These are phyloP conservation scores for Termitomyces bulborhizus DNA, from an alignment of 768 basidiomycete genomes.

Conservation along the genomic window DNA sequence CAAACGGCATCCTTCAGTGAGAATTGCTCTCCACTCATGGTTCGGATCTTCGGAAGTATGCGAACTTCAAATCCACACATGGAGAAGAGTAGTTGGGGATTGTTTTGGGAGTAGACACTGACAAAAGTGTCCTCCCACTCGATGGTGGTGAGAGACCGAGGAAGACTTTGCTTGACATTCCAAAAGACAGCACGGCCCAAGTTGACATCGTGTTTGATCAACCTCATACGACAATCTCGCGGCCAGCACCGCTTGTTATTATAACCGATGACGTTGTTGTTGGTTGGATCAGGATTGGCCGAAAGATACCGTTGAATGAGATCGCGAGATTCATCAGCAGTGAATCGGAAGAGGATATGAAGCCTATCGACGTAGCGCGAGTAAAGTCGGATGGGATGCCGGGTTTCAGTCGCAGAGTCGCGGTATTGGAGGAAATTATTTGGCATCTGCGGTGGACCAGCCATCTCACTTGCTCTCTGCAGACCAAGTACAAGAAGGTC, in stretches of 20 bases:
- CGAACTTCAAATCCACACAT: constrained; percentile 99
- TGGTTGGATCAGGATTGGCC: constrained; percentile 96
- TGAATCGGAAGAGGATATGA: constrained; percentile 96
- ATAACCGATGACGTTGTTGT: constrained; percentile 98
- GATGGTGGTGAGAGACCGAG: constrained; percentile 93
- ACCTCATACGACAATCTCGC: constrained; percentile 95
- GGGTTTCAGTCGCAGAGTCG: constrained; percentile 90
- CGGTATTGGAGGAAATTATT: constrained; percentile 99
- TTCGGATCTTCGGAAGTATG: constrained; percentile 93
- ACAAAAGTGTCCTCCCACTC: constrained; percentile 99
- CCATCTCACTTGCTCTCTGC: constrained; percentile 99
- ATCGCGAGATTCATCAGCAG: constrained; percentile 94
- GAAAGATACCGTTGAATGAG: constrained; percentile 97
- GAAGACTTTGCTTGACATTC: constrained; percentile 98
- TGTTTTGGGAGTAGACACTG: constrained; percentile 95
- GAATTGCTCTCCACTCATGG: constrained; percentile 94
- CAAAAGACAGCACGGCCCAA: constrained; percentile 97
- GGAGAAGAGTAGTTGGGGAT: constrained; percentile 95
- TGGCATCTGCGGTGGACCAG: constrained; percentile 94
- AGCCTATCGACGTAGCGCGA: constrained; percentile 94
- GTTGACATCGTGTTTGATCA: constrained; percentile 99
- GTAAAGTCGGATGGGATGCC: constrained; percentile 97
- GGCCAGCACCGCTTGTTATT: constrained; percentile 99
- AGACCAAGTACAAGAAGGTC: constrained; percentile 94
- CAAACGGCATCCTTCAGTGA: constrained; percentile 94